Evolutionary conservation across 768 basidiomycete genomes (phyloP).

Genomic region (Podaxis pistillaris): DNA sequence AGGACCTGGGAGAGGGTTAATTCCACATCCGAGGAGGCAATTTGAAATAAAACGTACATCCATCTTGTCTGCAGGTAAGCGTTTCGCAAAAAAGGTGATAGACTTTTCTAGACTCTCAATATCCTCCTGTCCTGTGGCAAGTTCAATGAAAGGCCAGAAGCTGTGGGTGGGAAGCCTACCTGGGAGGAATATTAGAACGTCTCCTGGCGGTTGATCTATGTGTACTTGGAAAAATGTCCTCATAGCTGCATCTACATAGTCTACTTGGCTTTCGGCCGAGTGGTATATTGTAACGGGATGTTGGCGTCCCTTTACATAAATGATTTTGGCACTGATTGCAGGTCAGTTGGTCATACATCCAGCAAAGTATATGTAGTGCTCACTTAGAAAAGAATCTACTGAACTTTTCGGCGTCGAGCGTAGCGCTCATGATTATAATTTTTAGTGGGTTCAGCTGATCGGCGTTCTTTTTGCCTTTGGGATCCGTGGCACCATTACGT

Average conservation of each 20-base stretch:
- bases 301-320: constrained; percentile 93
- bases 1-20: constrained; percentile 48
- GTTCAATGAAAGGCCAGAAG: neutral
- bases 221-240: constrained; percentile 96
- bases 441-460: constrained; percentile 66
- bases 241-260: constrained; percentile 88
- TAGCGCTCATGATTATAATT: constrained; percentile 96
- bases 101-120: constrained; percentile 86
- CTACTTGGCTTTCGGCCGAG: constrained; percentile 65
- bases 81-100: constrained; percentile 64
- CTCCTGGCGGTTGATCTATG: constrained; percentile 72
- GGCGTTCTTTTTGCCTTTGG: constrained; percentile 45
- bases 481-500: constrained; percentile 47
- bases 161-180: constrained; percentile 36
- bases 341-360: neutral
- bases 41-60: constrained; percentile 26
- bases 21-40: neutral
- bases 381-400: constrained; percentile 84
- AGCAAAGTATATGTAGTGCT: constrained; percentile 25
- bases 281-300: constrained; percentile 88
- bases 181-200: constrained; percentile 92
- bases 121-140: constrained; percentile 85
- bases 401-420: constrained; percentile 94
- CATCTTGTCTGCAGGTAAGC: constrained; percentile 64
- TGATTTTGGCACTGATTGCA: constrained; percentile 67